phyloP scores from a whole-genome alignment of 2,329 filamentous ascomycete species.

The Immersiporthe knoxdaviesiana region DNA sequence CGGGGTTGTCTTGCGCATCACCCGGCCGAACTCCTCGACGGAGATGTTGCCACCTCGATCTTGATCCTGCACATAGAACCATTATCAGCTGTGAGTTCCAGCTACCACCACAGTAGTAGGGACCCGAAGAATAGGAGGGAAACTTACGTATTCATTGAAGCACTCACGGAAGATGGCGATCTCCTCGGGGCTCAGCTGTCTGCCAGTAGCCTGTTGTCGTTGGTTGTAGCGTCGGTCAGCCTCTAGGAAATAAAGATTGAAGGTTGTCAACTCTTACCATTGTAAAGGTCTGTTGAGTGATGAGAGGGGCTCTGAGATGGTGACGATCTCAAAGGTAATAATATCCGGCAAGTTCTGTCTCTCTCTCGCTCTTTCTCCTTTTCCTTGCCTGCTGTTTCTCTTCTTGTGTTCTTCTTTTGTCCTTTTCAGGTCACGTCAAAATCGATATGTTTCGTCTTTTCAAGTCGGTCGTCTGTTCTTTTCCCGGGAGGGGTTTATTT shows the following conservation, averaged over 20 bases:
- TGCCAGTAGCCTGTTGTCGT: slow-evolving; percentile 17
- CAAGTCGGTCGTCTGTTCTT: background rate
- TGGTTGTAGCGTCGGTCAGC: background rate
- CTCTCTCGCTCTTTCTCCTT: background rate
- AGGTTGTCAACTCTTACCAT: background rate
- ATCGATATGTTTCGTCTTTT: background rate
- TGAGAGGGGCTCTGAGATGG: background rate
- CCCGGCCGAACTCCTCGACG: slow-evolving; percentile 43
- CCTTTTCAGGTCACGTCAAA: background rate
- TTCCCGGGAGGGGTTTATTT: background rate
- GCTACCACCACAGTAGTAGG: too few species aligned
- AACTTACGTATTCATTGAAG: slow-evolving; percentile 30
- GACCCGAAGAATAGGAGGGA: too few species aligned
- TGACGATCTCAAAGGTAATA: background rate
- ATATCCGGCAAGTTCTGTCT: background rate
- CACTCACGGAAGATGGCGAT: slow-evolving; percentile 29
- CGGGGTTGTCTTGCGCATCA: slow-evolving; percentile 40
- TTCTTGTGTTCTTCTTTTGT: background rate
- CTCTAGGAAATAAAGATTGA: background rate
- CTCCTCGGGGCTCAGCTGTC: slow-evolving; percentile 26
- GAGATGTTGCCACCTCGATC: slow-evolving; percentile 39
- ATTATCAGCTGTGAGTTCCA: too few species aligned
- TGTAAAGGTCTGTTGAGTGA: background rate
- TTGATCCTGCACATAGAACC: slow-evolving; percentile 19
- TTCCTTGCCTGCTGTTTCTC: too few species aligned